A percentile compares a stretch with the other conserved stretches of the same genome.
phyloP scores from a whole-genome alignment of 495 filamentous ascomycete genomes.

The Echria macrotheca region DNA sequence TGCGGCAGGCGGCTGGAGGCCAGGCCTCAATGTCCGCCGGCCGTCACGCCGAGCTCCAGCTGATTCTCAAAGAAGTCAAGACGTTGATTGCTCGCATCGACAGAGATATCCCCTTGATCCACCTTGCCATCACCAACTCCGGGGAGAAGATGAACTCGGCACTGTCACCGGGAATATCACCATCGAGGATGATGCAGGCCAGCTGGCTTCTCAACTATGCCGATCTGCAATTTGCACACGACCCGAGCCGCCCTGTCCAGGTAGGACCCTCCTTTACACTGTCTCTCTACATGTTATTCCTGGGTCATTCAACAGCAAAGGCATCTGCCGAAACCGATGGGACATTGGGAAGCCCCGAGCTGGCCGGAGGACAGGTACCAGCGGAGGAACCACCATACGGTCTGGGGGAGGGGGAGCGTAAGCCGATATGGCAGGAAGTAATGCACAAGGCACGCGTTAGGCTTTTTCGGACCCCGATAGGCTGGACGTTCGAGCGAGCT shows the following conservation, averaged over 20 bases:
- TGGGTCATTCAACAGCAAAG: conserved; percentile 53
- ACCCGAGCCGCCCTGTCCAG: conserved; percentile 62
- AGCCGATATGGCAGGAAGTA: conserved; percentile 94
- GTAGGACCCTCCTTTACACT: conserved; percentile 84
- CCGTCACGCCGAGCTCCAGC: conserved; percentile 56
- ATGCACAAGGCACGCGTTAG: conserved; percentile 90
- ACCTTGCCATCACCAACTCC: conserved; percentile 91
- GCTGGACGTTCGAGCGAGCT: conserved; percentile 24
- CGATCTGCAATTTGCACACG: conserved; percentile 73
- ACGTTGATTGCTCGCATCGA: conserved; percentile 75
- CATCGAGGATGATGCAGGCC: conserved; percentile 86
- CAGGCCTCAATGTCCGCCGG: conserved; percentile 18
- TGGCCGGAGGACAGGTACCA: background rate
- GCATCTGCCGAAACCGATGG: conserved; percentile 17
- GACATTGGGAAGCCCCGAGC: conserved; percentile 21
- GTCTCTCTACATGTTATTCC: conserved; percentile 95
- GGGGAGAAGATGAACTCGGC: conserved; percentile 78
- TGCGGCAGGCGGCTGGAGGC: conserved; percentile 38
- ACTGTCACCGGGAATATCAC: conserved; percentile 77
- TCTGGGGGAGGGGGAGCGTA: conserved; percentile 47
- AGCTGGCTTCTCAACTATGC: conserved; percentile 87
- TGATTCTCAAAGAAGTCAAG: conserved; percentile 71
- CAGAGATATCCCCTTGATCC: conserved; percentile 88
- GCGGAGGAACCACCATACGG: conserved; percentile 34
- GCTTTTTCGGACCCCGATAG: conserved; percentile 51